Conservation (phyloP, 768 basidiomycete species). For the Trametes gibbosa region DNA sequence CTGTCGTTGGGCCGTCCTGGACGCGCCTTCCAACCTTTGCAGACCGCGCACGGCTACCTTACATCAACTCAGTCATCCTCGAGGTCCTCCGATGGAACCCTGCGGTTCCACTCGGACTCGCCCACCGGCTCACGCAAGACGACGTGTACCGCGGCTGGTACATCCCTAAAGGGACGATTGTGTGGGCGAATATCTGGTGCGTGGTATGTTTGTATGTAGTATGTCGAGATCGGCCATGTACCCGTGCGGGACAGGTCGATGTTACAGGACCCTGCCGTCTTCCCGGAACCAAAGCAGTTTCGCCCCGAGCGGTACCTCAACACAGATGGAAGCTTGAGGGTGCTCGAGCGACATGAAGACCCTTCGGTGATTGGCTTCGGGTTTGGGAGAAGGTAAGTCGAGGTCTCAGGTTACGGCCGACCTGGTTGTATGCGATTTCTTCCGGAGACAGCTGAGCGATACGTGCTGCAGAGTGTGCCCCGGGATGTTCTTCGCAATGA, state of each 20-base stretch:
- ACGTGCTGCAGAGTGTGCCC: constrained; percentile 27
- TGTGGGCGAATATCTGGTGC: constrained; percentile 33
- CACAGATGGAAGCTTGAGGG: constrained; percentile 5
- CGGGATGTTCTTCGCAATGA: constrained; percentile 28
- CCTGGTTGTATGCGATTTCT: background rate
- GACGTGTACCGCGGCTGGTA: constrained; percentile 30
- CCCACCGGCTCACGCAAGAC: constrained; percentile 27
- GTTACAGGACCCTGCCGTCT: constrained; percentile 27
- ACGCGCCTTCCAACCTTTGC: constrained; percentile 11
- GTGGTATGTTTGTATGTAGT: background rate
- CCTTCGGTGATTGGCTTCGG: constrained; percentile 22
- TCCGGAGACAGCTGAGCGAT: background rate
- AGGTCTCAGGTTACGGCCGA: too few species aligned
- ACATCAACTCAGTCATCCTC: constrained; percentile 22
- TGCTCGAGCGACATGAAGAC: constrained; percentile 21
- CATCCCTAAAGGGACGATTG: constrained; percentile 28
- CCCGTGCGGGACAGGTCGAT: too few species aligned
- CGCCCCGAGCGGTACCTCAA: constrained; percentile 29
- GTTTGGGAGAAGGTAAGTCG: constrained; percentile 22
- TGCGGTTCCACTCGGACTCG: constrained; percentile 25
- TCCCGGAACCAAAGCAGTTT: constrained; percentile 26
- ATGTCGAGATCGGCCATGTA: too few species aligned
- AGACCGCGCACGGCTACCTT: constrained; percentile 7
- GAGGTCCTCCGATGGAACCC: constrained; percentile 31
- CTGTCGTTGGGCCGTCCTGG: constrained; percentile 1